Percentiles rank a stretch among this genome's conserved stretches.
Conservation (phyloP, 768 basidiomycete species). For the Boletus bicolor region DNA sequence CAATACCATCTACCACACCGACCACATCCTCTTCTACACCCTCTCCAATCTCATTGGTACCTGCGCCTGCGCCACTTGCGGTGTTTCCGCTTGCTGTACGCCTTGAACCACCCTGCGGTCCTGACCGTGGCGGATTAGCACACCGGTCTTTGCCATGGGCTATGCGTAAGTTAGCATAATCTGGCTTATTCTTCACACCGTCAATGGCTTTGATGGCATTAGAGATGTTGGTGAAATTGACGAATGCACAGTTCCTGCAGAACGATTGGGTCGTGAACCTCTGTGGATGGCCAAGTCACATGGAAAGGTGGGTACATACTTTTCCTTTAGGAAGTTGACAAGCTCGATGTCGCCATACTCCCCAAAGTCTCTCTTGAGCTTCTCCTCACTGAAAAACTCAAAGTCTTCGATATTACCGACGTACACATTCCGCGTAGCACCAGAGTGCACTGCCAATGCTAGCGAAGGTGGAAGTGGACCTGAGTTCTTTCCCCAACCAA, state of each 20-base stretch:
- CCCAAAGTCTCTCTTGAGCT: conserved; percentile 88
- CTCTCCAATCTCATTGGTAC: conserved; percentile 17
- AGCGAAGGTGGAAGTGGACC: conserved; percentile 82
- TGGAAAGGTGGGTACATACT: conserved; percentile 53
- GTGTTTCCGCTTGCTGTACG: conserved; percentile 45
- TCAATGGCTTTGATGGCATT: conserved; percentile 99
- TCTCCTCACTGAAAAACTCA: conserved; percentile 86
- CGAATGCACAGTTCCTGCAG: conserved; percentile 87
- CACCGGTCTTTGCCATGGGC: conserved; percentile 96
- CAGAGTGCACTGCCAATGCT: conserved; percentile 85
- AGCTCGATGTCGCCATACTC: conserved; percentile 97
- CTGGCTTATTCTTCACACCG: conserved; percentile 85
- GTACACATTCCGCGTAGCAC: conserved; percentile 96
- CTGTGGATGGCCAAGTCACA: neutral
- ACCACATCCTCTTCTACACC: conserved; percentile 24
- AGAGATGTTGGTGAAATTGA: conserved; percentile 92
- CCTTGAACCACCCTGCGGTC: conserved; percentile 66
- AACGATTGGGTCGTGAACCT: neutral
- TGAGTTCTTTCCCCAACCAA: conserved; percentile 97
- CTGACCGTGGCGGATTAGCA: conserved; percentile 86
- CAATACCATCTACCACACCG: conserved; percentile 21
- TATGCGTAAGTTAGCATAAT: conserved; percentile 86
- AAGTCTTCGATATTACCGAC: conserved; percentile 96
- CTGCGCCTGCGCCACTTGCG: conserved; percentile 11
- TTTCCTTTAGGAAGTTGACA: conserved; percentile 93